phyloP scores from a whole-genome alignment of 306 rosid genomes.

The Lathyrus sativus region DNA sequence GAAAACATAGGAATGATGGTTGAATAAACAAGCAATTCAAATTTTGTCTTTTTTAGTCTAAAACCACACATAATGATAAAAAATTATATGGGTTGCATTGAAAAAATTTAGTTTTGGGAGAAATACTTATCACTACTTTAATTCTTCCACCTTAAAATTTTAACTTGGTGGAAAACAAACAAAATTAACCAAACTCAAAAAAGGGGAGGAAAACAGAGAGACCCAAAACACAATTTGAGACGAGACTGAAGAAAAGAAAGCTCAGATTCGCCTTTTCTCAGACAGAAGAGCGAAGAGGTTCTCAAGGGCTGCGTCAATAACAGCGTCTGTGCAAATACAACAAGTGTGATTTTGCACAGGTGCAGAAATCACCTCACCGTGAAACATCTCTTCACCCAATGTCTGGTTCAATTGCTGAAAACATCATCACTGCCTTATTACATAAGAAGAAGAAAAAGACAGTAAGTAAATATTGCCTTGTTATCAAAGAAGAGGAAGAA shows the following conservation, averaged over 20 bases:
- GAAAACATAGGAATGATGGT: too few relatives aligned
- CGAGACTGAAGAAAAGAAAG: background rate
- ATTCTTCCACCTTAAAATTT: background rate
- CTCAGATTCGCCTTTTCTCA: constrained; percentile 17
- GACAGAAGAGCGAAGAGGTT: background rate
- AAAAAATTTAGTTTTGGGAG: background rate
- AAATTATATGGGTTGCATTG: background rate
- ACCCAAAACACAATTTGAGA: background rate
- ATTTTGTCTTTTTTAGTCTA: too few relatives aligned
- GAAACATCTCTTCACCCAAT: too few relatives aligned
- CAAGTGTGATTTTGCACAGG: constrained; percentile 23
- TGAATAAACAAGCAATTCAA: too few relatives aligned
- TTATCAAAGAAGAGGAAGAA: too few relatives aligned
- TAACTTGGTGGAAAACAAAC: background rate
- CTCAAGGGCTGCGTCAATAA: constrained; percentile 30
- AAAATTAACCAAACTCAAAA: background rate
- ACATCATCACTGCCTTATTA: constrained; percentile 39
- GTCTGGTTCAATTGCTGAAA: background rate
- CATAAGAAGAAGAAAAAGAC: background rate
- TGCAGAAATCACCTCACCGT: constrained; percentile 19
- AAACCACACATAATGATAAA: background rate
- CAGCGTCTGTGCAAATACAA: constrained; percentile 12
- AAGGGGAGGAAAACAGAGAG: too few relatives aligned
- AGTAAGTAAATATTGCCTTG: too few relatives aligned
- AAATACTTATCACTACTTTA: background rate